Base-by-base conservation (phyloP, 192 early-diverging fungal species). In the Entomortierella beljakovae region DNA sequence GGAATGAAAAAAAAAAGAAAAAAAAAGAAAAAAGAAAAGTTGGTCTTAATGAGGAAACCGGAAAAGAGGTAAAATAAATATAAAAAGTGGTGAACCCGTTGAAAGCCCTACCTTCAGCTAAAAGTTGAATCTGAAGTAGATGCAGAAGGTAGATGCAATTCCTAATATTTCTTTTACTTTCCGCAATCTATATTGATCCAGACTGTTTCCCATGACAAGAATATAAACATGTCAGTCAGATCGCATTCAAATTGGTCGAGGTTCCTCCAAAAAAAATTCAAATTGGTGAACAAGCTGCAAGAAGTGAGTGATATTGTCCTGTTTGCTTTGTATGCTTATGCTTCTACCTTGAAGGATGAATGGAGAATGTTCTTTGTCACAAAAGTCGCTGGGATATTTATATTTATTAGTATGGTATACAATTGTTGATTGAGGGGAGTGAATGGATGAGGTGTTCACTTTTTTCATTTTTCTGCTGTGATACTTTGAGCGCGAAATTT, bases 191-290 rank as follows among this genome's bases (percentile, higher is more conserved):
- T 46, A 46, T 11, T 46, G 43, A 46, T 46, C 43, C 15, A 38
- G 37, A 16, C 43, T 46, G 43, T 46, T 46, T 46, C 43, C 43
- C 43, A 46, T 46, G 43, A 46, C 43, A 46, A 46, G 43, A 46
- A 46, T 46, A 46, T 46, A 46, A 46, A 46, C 43, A 46, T 46
- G 43, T 46, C 43, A 46, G 43, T 46, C 43, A 46, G 43, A 46
- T 46, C 43, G 43, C 43, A 46, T 46, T 10, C 4, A 46, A 4
- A 46, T 46, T 11, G 15, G 11, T 2, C 15, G 43, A 16, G 20
- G 43, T 11, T 10, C 20, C 20, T 16, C 43, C 5, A 46, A n/a
- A n/a, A n/a, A n/a, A n/a, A n/a, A 46, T 46, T 46, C 43, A 46
- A 11, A 46, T n/a, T 20, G 43, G 43, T 20, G 43, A 20, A 46